Evolutionary conservation across 371 early-diverging fungal species (phyloP).

Genomic region (Phascolomyces articulosus): DNA sequence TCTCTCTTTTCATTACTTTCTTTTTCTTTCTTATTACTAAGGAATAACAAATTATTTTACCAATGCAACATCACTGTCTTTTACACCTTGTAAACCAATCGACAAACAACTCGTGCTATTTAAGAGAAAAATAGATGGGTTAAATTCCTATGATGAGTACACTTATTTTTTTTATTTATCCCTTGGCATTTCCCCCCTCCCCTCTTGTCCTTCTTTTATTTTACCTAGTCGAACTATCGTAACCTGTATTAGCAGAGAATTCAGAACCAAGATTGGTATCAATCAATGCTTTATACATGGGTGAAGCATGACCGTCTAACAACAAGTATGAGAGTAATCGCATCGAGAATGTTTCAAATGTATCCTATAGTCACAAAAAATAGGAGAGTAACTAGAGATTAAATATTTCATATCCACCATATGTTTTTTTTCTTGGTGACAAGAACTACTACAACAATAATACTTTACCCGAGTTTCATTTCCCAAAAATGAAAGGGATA

Average conservation of each 20-base stretch:
- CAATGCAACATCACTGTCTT: conserved; percentile 52
- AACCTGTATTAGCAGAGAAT: conserved; percentile 90
- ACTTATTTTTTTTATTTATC: background rate
- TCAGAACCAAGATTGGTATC: conserved; percentile 92
- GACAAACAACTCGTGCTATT: conserved; percentile 56
- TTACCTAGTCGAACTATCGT: conserved; percentile 71
- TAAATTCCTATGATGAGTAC: background rate
- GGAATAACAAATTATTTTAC: conserved; percentile 25
- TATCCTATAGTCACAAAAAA: conserved; percentile 52
- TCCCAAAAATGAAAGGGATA: conserved; percentile 77
- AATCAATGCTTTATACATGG: conserved; percentile 95
- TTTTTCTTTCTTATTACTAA: no score
- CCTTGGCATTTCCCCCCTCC: no score
- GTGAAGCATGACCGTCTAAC: conserved; percentile 87
- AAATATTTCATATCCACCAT: background rate
- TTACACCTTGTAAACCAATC: conserved; percentile 76
- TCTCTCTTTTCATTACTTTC: background rate
- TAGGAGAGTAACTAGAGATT: no score
- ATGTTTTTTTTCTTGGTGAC: background rate
- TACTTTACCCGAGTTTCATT: conserved; percentile 75
- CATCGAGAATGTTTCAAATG: conserved; percentile 84
- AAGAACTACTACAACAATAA: background rate
- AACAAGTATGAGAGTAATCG: conserved; percentile 80
- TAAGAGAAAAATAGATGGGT: background rate
- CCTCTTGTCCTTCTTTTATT: background rate